These are phyloP conservation scores for Ophiostoma perfectum DNA, from an alignment of 2,329 filamentous ascomycete species.

Conservation along the genomic window DNA sequence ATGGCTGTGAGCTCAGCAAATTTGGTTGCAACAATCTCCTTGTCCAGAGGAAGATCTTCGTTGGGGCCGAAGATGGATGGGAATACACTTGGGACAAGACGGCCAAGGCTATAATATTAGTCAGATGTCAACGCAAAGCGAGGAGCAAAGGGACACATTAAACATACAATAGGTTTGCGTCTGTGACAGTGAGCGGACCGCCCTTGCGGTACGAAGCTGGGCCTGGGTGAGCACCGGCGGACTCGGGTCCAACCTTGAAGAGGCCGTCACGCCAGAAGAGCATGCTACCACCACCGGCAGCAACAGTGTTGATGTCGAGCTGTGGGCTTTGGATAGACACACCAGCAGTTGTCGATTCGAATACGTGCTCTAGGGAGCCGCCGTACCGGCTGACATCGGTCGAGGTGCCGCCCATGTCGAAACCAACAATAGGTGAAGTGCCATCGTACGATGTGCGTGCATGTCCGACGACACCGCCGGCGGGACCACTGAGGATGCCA, in stretches of 20 bases:
- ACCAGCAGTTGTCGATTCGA: conserved; percentile 65
- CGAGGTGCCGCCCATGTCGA: conserved; percentile 45
- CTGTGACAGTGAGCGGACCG: conserved; percentile 42
- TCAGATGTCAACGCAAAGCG: not conserved
- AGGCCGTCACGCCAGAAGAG: conserved; percentile 75
- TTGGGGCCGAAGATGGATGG: conserved; percentile 63
- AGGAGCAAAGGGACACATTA: too few species aligned
- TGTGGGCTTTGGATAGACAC: conserved; percentile 88
- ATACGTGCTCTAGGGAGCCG: conserved; percentile 62
- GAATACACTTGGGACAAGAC: conserved; percentile 53
- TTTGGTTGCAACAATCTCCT: conserved; percentile 60
- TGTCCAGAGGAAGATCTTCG: conserved; percentile 70
- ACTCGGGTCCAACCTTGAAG: conserved; percentile 81
- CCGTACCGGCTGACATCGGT: conserved; percentile 36
- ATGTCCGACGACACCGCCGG: conserved; percentile 67
- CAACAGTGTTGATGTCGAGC: conserved; percentile 90
- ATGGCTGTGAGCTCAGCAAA: conserved; percentile 88
- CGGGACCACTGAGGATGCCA: conserved; percentile 64
- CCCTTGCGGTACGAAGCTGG: conserved; percentile 64
- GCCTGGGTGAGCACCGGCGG: conserved; percentile 62
- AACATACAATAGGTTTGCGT: conserved; percentile 53
- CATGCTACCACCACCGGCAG: conserved; percentile 61
- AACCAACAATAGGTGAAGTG: conserved; percentile 63
- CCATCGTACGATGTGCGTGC: conserved; percentile 67
- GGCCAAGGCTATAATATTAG: conserved; percentile 41